Conservation (phyloP, 306 rosid species). For the Vigna unguiculata region DNA sequence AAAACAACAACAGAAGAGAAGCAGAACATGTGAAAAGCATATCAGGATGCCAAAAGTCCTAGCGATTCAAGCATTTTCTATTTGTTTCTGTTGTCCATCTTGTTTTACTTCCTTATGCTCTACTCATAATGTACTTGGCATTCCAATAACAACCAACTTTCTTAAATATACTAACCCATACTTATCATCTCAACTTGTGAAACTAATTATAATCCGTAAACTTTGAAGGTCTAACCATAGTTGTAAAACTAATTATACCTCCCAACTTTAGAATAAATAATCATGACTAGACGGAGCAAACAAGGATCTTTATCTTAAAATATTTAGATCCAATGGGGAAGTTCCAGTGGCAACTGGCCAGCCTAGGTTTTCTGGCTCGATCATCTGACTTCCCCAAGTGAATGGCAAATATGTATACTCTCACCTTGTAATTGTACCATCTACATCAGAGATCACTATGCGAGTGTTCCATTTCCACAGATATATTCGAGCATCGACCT, state of each 20-base stretch:
- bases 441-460: slow-evolving; percentile 95
- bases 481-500: slow-evolving; percentile 90
- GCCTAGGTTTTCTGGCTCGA: slow-evolving; percentile 10
- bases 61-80: background rate
- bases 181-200: slow-evolving; percentile 16
- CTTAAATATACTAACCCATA: slow-evolving; percentile 13
- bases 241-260: slow-evolving; percentile 10
- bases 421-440: slow-evolving; percentile 97
- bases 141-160: slow-evolving; percentile 17
- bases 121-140: background rate
- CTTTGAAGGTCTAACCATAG: slow-evolving; percentile 11
- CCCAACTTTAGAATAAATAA: slow-evolving; percentile 13
- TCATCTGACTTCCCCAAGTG: slow-evolving; percentile 15
- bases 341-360: slow-evolving; percentile 19
- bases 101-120: background rate
- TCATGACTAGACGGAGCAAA: slow-evolving; percentile 8
- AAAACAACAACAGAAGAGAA: slow-evolving; percentile 22
- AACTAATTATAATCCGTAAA: slow-evolving; percentile 3
- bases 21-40: background rate
- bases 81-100: slow-evolving; percentile 11
- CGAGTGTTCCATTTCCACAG: slow-evolving; percentile 94
- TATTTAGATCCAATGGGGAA: background rate
- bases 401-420: slow-evolving; percentile 39
- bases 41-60: slow-evolving; percentile 31
- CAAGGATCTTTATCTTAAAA: background rate